These are phyloP conservation scores for Conticribra guillardii DNA, from an alignment of 108 stramenopile genomes.

Conservation along the genomic window DNA sequence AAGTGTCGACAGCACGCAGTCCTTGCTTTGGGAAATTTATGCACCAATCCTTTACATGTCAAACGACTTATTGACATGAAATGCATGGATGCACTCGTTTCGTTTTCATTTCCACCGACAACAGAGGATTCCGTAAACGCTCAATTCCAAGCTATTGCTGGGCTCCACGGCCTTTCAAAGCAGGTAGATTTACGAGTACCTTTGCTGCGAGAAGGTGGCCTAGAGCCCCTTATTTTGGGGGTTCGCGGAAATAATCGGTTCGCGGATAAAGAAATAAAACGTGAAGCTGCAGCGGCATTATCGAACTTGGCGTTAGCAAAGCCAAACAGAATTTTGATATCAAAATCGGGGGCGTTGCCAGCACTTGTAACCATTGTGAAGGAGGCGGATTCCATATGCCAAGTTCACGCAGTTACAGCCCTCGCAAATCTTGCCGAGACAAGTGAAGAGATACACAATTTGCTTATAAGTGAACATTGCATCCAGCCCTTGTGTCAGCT, in stretches of 20 bases:
- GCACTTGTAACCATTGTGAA: constrained; percentile 64
- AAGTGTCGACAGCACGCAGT: constrained; percentile 83
- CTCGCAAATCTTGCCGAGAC: constrained; percentile 55
- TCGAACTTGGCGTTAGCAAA: constrained; percentile 78
- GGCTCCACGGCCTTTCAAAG: constrained; percentile 77
- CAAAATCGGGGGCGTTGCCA: constrained; percentile 73
- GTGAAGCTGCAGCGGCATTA: constrained; percentile 73
- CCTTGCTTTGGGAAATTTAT: constrained; percentile 82
- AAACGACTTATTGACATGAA: constrained; percentile 62
- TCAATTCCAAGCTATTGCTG: constrained; percentile 91
- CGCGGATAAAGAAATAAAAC: constrained; percentile 34
- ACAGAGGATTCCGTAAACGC: constrained; percentile 66
- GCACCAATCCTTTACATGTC: constrained; percentile 62
- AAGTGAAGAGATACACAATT: constrained; percentile 34
- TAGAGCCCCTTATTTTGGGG: constrained; percentile 83
- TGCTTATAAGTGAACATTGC: constrained; percentile 26
- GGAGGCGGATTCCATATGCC: constrained; percentile 61
- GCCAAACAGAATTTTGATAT: constrained; percentile 84
- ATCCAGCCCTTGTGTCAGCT: constrained; percentile 30
- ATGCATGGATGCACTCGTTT: constrained; percentile 64
- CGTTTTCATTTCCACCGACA: constrained; percentile 75
- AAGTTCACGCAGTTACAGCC: constrained; percentile 62
- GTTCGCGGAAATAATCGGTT: constrained; percentile 37
- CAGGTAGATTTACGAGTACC: constrained; percentile 64
- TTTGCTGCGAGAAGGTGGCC: constrained; percentile 69